Evolutionary conservation across 345 rosid species (phyloP), one percentile per base, ranked within the genome.

Genomic region (Aethionema arabicum): DNA sequence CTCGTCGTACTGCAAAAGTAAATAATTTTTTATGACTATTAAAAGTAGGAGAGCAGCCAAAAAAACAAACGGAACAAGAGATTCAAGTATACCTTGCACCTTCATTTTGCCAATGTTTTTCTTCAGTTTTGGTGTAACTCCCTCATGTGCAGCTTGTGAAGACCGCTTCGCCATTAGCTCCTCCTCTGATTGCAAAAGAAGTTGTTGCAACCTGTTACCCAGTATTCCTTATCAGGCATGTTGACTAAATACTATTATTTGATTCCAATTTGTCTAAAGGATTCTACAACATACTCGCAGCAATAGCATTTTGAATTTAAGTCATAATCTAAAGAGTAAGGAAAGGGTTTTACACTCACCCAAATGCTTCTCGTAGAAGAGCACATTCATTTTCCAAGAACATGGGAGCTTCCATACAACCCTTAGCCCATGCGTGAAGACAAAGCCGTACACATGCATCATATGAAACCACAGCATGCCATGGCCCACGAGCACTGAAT

Each of bases 381-480:
- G 83, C 84, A 76, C 99, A 93, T 77, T 93, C 99, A 66, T 90
- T 84, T 56, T 93, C 96, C 73, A 93, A 74, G 74, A 87, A 93
- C 82, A 84, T 77, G 11, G 99, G 99, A 78, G 99, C 96, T 73
- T 93, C 97, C 95, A 76, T 77, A 78, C 99, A 93, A 54, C 99
- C 96, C 78, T 80, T 84, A 46, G 99, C 93, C 99, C 99, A 93
- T 39, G 99, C 95, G 76, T 93, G 88, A 72, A 93, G 99, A 72
- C 99, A 93, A 60, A 93, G 83, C 29, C 97, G 89, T 49, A 90
- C 97, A 65, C 97, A 93, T 58, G 91, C 99, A 73, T 93, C 99
- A 74, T 93, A 93, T 6, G 99, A 86, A 78, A 93, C 75, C 32
- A 93, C 91, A 55, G 91, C 91, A 80, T 90, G 88, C 99, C 99